Percentiles rank a stretch among this genome's conserved stretches.
Conservation (phyloP, 2,329 filamentous ascomycete species). For the Sporothrix brasiliensis region DNA sequence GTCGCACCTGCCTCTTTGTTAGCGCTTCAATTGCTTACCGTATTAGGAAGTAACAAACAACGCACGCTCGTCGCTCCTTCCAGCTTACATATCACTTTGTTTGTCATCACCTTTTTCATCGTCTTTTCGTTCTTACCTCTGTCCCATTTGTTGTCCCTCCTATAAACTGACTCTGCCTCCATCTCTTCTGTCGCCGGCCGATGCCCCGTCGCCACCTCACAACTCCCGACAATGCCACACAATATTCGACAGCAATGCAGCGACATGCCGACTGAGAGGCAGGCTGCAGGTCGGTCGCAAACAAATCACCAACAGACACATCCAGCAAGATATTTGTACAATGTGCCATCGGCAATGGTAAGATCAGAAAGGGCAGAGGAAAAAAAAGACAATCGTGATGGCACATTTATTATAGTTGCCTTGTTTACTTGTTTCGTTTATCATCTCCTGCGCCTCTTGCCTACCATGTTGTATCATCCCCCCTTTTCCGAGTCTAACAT, state of each 20-base stretch:
- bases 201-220: not conserved
- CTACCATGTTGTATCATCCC: not conserved
- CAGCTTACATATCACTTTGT: not conserved
- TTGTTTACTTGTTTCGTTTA: not conserved
- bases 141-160: too few relatives aligned
- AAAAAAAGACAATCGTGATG: too few relatives aligned
- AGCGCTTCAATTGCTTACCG: slow-evolving; percentile 5
- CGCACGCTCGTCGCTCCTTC: not conserved
- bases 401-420: not conserved
- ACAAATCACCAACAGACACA: slow-evolving; percentile 7
- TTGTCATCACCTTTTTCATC: not conserved
- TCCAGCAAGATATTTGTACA: not conserved
- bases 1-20: slow-evolving; percentile 6
- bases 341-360: not conserved
- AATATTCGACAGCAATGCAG: not conserved
- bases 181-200: not conserved
- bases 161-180: not conserved
- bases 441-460: slow-evolving; percentile 2
- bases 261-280: slow-evolving; percentile 7
- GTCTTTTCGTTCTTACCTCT: not conserved
- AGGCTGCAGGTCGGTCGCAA: not conserved
- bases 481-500: not conserved
- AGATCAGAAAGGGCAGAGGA: not conserved
- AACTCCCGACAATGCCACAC: slow-evolving; percentile 16
- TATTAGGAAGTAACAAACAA: slow-evolving; percentile 22